Evolutionary conservation across 768 basidiomycete genomes (phyloP).

Genomic region (Tricholoma flavovirens): DNA sequence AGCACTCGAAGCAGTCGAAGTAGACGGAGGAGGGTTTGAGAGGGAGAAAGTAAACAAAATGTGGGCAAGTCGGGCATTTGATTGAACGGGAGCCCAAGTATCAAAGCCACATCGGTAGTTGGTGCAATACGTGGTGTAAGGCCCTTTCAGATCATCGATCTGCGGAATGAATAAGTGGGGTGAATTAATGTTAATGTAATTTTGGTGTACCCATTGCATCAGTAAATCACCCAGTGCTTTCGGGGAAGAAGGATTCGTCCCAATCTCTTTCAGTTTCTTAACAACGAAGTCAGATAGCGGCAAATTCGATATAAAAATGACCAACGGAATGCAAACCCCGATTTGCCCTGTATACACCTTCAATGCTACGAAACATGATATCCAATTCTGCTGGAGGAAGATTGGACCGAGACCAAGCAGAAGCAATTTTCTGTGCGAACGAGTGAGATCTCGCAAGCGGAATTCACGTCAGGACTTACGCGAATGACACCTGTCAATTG

Average conservation of each 20-base stretch:
- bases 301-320: background rate
- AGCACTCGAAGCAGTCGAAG: slow-evolving; percentile 28
- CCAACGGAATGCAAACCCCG: slow-evolving; percentile 67
- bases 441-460: slow-evolving; percentile 8
- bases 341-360: slow-evolving; percentile 90
- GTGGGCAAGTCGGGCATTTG: slow-evolving; percentile 63
- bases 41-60: slow-evolving; percentile 68
- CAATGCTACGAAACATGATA: slow-evolving; percentile 89
- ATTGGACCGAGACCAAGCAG: slow-evolving; percentile 95
- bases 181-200: slow-evolving; percentile 1
- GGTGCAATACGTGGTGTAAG: slow-evolving; percentile 77
- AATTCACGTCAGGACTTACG: slow-evolving; percentile 39
- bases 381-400: slow-evolving; percentile 91
- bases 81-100: slow-evolving; percentile 70
- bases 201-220: slow-evolving; percentile 88
- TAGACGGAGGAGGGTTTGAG: slow-evolving; percentile 51
- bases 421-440: slow-evolving; percentile 76
- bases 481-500: slow-evolving; percentile 86
- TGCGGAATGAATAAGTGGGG: slow-evolving; percentile 27
- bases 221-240: slow-evolving; percentile 92
- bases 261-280: slow-evolving; percentile 93
- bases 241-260: slow-evolving; percentile 85
- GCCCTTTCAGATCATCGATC: slow-evolving; percentile 88
- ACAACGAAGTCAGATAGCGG: slow-evolving; percentile 6
- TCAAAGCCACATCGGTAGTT: slow-evolving; percentile 79